phyloP scores from a whole-genome alignment of 192 early-diverging fungal genomes.

The Coemansia sp. region DNA sequence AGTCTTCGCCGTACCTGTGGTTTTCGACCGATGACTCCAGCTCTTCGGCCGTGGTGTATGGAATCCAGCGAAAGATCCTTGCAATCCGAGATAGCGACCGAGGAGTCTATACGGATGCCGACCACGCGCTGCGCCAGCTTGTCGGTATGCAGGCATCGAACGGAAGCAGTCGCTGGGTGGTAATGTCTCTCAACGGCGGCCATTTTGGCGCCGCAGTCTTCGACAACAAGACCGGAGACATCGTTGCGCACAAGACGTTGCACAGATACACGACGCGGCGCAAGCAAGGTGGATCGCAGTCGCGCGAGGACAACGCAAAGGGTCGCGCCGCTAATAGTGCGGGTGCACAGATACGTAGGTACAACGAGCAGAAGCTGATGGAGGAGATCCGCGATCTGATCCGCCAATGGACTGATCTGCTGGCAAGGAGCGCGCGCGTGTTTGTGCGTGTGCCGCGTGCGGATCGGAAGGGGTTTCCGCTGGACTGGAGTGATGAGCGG shows the following conservation, averaged over 20 bases:
- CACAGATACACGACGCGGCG: slow-evolving; percentile 94
- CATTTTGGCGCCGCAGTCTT: slow-evolving; percentile 91
- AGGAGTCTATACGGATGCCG: slow-evolving; percentile 21
- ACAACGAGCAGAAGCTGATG: slow-evolving; percentile 84
- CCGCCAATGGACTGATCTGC: slow-evolving; percentile 64
- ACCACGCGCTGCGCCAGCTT: slow-evolving; percentile 18
- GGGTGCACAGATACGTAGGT: slow-evolving; percentile 83
- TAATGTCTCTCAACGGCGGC: slow-evolving; percentile 78
- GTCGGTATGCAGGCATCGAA: slow-evolving; percentile 19
- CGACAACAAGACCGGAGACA: slow-evolving; percentile 63
- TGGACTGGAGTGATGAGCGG: slow-evolving; percentile 52
- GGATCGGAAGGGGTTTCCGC: slow-evolving; percentile 15
- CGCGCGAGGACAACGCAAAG: slow-evolving; percentile 74
- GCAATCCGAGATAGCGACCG: slow-evolving; percentile 23
- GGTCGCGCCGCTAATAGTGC: slow-evolving; percentile 80
- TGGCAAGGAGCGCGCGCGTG: slow-evolving; percentile 64
- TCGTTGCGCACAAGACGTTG: slow-evolving; percentile 86
- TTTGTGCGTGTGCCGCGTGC: slow-evolving; percentile 67
- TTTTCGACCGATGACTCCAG: slow-evolving; percentile 5
- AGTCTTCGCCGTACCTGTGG: slow-evolving; percentile 28
- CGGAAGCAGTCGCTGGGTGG: slow-evolving; percentile 60
- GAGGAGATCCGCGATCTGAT: slow-evolving; percentile 79
- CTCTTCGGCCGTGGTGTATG: slow-evolving; percentile 14
- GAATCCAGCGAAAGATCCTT: slow-evolving; percentile 37
- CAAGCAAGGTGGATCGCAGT: slow-evolving; percentile 95